Base-by-base conservation (phyloP, 73 alveolate genomes). In the Stentor roeselii region DNA sequence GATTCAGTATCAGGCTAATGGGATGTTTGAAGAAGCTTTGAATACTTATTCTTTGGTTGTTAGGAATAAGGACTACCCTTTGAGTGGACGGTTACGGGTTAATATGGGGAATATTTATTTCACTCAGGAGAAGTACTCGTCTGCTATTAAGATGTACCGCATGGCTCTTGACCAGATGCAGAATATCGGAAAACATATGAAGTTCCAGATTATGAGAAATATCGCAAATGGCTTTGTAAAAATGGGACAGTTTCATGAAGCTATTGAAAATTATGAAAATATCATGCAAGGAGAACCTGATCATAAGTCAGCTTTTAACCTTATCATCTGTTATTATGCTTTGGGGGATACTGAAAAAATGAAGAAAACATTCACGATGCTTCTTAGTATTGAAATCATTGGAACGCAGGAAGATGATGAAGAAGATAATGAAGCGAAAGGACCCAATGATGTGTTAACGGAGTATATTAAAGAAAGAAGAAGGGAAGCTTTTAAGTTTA, bases 141-240 rank as follows among this genome's bases (percentile, higher is more conserved):
- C 96, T 34, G 99, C 99, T 31, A 97, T 98, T 59, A 98, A 96
- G 30, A 90, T 96, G 98, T 98, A 97, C 96, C 90, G 96, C 78
- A 98, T 97, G 99, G 99, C 99, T 1, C 97, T 96, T 35, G 99
- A 98, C 93, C 97, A 94, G 83, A 98, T 97, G 35, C 97, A 98
- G 27, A 95, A 97, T 76, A 95, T 94, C 41, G 95, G 95, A 60
- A 94, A 98, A 88, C 99, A 97, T 86, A 95, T 97, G 97, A 90
- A 98, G 86, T 95, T 97, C 92, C 90, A 97, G 92, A 97, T 98
- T 78, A 88, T 95, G 97, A 93, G 96, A 60, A 98, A 98, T 87
- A 97, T 97, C 59, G 99, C 98, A 30, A 96, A 94, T 74, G 99
- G 99, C 41, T 89, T 93, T 86, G 98, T 98, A 75, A 97, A 96